These are phyloP conservation scores for Hyphopichia pseudoburtonii DNA, from an alignment of 1,139 yeast species.

Conservation along the genomic window DNA sequence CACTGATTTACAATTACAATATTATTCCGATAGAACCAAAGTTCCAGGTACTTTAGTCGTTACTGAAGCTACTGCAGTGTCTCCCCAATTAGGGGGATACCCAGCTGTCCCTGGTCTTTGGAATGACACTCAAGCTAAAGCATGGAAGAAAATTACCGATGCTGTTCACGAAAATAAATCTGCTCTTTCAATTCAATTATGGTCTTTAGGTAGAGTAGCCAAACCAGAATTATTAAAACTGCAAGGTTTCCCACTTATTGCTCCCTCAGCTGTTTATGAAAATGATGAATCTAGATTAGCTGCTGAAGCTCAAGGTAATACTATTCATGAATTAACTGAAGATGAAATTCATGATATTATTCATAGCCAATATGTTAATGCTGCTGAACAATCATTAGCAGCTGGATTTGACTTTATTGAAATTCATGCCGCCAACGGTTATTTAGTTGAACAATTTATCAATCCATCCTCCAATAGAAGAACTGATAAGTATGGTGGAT, in stretches of 20 bases:
- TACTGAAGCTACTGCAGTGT: slow-evolving; percentile 30
- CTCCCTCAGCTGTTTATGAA: slow-evolving; percentile 24
- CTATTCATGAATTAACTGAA: slow-evolving; percentile 34
- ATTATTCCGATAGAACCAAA: slow-evolving; percentile 53
- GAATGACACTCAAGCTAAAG: slow-evolving; percentile 42
- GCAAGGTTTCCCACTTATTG: slow-evolving; percentile 23
- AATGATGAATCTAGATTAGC: slow-evolving; percentile 12
- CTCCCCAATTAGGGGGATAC: slow-evolving; percentile 32
- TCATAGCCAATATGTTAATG: slow-evolving; percentile 24
- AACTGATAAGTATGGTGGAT: slow-evolving; percentile 39
- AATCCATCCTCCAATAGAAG: slow-evolving; percentile 48
- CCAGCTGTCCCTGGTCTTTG: slow-evolving; percentile 54
- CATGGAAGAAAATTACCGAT: slow-evolving; percentile 50
- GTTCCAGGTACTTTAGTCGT: slow-evolving; percentile 53
- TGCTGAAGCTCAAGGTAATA: slow-evolving; percentile 9
- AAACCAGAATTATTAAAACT: slow-evolving; percentile 43
- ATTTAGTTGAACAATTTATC: slow-evolving; percentile 38
- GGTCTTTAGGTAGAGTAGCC: slow-evolving; percentile 35
- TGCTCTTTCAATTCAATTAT: slow-evolving; percentile 52
- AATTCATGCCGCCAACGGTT: slow-evolving; percentile 50
- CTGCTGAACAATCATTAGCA: slow-evolving; percentile 42
- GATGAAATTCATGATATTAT: slow-evolving; percentile 39
- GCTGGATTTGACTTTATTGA: slow-evolving; percentile 46
- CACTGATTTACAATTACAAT: slow-evolving; percentile 43
- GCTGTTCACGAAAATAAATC: slow-evolving; percentile 55